Conservation (phyloP, 176 grass and related monocot species). For the Aegilops tauschii region DNA sequence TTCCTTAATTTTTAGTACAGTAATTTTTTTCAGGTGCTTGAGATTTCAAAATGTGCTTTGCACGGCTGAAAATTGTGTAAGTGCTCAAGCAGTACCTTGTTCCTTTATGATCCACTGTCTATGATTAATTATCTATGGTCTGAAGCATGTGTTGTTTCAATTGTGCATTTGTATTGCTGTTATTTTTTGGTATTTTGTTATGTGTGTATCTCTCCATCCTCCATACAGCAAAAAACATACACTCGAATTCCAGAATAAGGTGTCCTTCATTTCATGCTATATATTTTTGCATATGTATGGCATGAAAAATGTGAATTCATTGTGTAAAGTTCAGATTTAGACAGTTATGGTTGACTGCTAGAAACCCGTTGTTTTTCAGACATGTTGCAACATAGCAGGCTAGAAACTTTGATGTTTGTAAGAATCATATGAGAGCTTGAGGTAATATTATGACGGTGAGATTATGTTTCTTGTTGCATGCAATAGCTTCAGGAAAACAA, state of each 20-base stretch:
- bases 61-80: slow-evolving; percentile 52
- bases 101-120: background rate
- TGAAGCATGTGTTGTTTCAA: background rate
- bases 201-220: background rate
- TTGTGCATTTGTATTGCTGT: background rate
- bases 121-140: background rate
- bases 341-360: slow-evolving; percentile 30
- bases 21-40: slow-evolving; percentile 33
- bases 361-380: slow-evolving; percentile 31
- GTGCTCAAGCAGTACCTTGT: slow-evolving; percentile 24
- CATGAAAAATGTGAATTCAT: background rate
- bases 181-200: background rate
- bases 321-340: background rate
- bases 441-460: slow-evolving; percentile 35
- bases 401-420: slow-evolving; percentile 62
- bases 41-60: slow-evolving; percentile 70
- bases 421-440: slow-evolving; percentile 57
- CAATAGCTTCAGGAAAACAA: background rate
- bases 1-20: background rate
- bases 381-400: slow-evolving; percentile 43
- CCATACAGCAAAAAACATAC: background rate
- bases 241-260: background rate
- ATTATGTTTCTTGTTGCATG: background rate
- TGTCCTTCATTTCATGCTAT: background rate
- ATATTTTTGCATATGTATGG: slow-evolving; percentile 10